These are phyloP conservation scores for Chaetomium sp. DNA, from an alignment of 2,329 filamentous ascomycete genomes.

Conservation along the genomic window DNA sequence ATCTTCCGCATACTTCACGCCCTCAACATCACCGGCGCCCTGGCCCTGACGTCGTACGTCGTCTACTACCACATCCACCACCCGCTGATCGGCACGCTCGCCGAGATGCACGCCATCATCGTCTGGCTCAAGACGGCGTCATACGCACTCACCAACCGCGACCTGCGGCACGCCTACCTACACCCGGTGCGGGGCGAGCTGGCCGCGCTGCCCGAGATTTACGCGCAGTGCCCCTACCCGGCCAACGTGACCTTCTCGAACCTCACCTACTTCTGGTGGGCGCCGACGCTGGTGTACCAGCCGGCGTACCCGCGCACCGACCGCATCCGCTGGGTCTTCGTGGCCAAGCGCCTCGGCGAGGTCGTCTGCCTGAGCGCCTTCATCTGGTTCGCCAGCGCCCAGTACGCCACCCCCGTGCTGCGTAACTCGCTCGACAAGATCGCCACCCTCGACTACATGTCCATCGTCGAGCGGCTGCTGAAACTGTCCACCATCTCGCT, in stretches of 20 bases:
- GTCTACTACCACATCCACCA: conserved; percentile 94
- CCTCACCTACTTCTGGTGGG: conserved; percentile 96
- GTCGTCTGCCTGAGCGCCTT: conserved; percentile 77
- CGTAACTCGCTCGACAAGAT: conserved; percentile 90
- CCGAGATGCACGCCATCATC: conserved; percentile 88
- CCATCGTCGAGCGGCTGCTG: conserved; percentile 85
- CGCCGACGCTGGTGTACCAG: conserved; percentile 94
- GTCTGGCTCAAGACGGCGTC: conserved; percentile 96
- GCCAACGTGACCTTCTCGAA: conserved; percentile 87
- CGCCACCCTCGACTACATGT: conserved; percentile 73
- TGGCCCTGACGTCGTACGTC: conserved; percentile 77
- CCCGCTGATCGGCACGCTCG: conserved; percentile 87
- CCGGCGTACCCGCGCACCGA: conserved; percentile 88
- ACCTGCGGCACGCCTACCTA: conserved; percentile 86
- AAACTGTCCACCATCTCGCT: conserved; percentile 95
- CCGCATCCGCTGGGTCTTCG: conserved; percentile 83
- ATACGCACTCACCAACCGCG: conserved; percentile 94
- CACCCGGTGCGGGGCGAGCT: conserved; percentile 70
- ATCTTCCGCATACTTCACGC: conserved; percentile 79
- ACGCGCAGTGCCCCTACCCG: conserved; percentile 82
- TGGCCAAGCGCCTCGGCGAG: conserved; percentile 79
- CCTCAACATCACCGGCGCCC: conserved; percentile 78
- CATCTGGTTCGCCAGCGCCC: conserved; percentile 92
- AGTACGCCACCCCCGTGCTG: conserved; percentile 89
- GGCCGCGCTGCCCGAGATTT: conserved; percentile 76